Evolutionary conservation across 352 stramenopile genomes (phyloP), one percentile per base, ranked within the genome.

Genomic region (Phytopythium oedochilum): DNA sequence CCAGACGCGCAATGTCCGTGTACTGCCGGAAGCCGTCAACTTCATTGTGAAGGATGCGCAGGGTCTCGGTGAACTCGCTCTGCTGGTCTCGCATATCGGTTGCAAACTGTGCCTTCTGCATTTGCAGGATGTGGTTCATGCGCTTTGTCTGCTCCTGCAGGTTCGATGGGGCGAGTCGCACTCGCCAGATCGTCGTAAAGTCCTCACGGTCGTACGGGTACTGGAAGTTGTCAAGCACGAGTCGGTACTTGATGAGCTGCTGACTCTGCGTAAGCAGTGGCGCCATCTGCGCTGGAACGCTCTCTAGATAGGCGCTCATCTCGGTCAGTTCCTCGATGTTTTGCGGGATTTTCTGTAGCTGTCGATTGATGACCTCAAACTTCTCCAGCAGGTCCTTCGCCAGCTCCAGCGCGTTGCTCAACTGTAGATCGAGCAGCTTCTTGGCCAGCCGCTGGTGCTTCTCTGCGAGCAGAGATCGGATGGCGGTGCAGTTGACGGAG

Each of bases 11-110:
- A 12, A 97, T 66, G 44, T 97, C 87, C 3, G 88, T 89, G 58
- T 95, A 96, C 42, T 96, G 86, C 14, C 71, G 68, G 34, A 96
- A 94, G 0, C 78, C 73, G 12, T 94, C 83, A 3, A 96, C 86
- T 64, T 98, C 91, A 46, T 83, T 81, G 65, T 97, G 81, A 1
- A 98, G 48, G 20, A 90, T 66, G 1, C 83, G 67, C 11, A 98
- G 65, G 3, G 73, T 78, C 34, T 96, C 84, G 1, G 83, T 83
- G 60, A 98, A 98, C 31, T 96, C 88, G 6, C 78, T 74, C 64
- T 98, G 93, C 26, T 97, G 87, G n/a, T 97, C 89, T 43, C 83
- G 81, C 90, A 98, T 97, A 29, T 96, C 86, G 39, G 73, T 78
- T 22, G 86, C 75, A 52, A 97, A 97, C 34, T 86, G 72, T 0